Percentiles rank a stretch among this genome's conserved stretches.
These are phyloP conservation scores for Termitomyces sp. DNA, from an alignment of 768 basidiomycete genomes.

Conservation along the genomic window DNA sequence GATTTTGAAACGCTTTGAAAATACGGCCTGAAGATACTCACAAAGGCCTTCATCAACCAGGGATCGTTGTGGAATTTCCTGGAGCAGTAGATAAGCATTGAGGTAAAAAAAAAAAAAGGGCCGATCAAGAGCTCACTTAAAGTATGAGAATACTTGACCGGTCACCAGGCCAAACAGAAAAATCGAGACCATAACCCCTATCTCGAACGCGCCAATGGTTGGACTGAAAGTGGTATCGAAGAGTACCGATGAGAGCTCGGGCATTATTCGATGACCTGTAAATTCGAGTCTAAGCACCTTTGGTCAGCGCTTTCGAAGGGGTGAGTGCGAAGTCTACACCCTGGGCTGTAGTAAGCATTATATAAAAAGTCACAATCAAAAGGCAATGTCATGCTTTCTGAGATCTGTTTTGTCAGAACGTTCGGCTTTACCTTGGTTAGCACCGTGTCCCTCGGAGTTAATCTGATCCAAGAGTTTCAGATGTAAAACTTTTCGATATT, in stretches of 20 bases:
- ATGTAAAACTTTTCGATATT: too few species aligned
- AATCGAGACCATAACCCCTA: conserved; percentile 8
- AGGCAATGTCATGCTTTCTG: too few species aligned
- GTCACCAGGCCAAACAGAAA: conserved; percentile 12
- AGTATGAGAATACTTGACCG: conserved; percentile 10
- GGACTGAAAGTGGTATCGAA: neutral
- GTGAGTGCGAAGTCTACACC: too few species aligned
- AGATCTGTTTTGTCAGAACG: too few species aligned
- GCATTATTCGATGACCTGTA: neutral
- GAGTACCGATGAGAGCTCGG: neutral
- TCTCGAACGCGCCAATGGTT: conserved; percentile 12
- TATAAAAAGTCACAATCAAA: neutral
- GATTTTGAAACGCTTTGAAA: neutral
- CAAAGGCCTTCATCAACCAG: conserved; percentile 4
- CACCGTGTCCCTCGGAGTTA: neutral
- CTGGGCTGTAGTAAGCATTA: neutral
- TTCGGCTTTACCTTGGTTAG: neutral
- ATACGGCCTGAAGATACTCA: neutral
- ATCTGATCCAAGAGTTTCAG: neutral
- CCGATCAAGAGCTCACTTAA: neutral
- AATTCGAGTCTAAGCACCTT: neutral
- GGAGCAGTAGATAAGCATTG: neutral
- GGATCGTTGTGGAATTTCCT: conserved; percentile 10
- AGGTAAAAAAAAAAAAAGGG: neutral
- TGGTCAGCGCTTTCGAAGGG: neutral